Conservation (phyloP, 148 eudicot genomes). For the Rhododendron vialii region DNA sequence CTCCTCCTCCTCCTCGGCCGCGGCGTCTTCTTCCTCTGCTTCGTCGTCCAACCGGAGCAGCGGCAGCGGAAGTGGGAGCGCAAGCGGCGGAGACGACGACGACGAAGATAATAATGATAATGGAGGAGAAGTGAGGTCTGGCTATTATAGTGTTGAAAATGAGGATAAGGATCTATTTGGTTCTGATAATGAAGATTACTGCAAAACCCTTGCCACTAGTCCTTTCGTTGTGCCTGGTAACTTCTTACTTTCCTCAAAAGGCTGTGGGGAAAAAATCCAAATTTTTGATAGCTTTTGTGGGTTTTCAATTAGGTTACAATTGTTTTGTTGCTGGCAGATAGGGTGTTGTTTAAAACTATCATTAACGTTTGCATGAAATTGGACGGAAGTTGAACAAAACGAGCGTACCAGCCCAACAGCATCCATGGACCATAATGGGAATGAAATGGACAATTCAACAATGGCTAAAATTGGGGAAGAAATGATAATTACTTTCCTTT, state of each 20-base stretch:
- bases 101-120: slow-evolving; percentile 22
- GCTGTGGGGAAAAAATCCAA: neutral
- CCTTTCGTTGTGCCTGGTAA: slow-evolving; percentile 80
- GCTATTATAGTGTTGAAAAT: slow-evolving; percentile 25
- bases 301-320: neutral
- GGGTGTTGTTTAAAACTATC: neutral
- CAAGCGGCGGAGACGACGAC: slow-evolving; percentile 24
- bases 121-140: slow-evolving; percentile 35
- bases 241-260: neutral
- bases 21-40: slow-evolving; percentile 53
- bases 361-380: neutral
- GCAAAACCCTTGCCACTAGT: slow-evolving; percentile 59
- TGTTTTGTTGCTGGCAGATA: neutral
- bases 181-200: slow-evolving; percentile 81
- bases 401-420: neutral
- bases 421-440: neutral
- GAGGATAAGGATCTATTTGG: slow-evolving; percentile 84
- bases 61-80: slow-evolving; percentile 34
- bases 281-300: neutral
- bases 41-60: slow-evolving; percentile 50
- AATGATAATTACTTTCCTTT: neutral
- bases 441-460: neutral
- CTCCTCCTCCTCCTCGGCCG: slow-evolving; percentile 26
- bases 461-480: neutral
- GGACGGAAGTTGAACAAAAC: neutral